Conservation (phyloP, 139 green algal genomes). For the Volvox reticuliferus region DNA sequence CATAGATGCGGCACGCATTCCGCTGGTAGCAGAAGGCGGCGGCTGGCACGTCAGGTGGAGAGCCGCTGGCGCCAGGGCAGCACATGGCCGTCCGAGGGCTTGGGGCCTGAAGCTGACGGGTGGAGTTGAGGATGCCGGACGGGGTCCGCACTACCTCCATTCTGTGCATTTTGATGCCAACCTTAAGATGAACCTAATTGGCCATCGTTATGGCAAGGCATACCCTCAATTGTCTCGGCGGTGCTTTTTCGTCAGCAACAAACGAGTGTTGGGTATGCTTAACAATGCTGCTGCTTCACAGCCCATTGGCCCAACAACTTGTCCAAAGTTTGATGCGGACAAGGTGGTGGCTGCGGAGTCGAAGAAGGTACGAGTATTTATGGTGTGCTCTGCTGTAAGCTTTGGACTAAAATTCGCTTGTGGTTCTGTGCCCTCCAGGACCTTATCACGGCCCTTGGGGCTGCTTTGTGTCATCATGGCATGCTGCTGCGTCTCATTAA, state of each 20-base stretch:
- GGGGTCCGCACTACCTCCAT: background rate
- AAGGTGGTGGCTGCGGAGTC: background rate
- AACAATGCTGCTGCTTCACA: background rate
- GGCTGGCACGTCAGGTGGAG: too few species aligned
- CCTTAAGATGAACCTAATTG: background rate
- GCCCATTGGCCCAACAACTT: background rate
- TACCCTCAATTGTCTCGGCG: background rate
- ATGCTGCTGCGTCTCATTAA: background rate
- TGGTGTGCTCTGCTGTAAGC: background rate
- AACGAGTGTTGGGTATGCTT: background rate
- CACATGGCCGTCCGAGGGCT: too few species aligned
- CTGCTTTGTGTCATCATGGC: background rate
- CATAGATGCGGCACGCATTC: too few species aligned
- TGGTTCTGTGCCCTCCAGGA: background rate
- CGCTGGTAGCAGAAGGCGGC: too few species aligned
- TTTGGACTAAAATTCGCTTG: background rate
- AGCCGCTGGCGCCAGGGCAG: too few species aligned
- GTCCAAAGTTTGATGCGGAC: background rate
- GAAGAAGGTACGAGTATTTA: background rate
- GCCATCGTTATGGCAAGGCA: background rate
- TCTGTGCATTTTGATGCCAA: background rate
- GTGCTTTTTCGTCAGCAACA: background rate
- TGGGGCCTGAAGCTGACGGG: background rate
- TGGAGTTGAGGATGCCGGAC: background rate
- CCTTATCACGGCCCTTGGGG: background rate